These are phyloP conservation scores for Pythium sp. DNA, from an alignment of 352 stramenopile genomes.

Conservation along the genomic window DNA sequence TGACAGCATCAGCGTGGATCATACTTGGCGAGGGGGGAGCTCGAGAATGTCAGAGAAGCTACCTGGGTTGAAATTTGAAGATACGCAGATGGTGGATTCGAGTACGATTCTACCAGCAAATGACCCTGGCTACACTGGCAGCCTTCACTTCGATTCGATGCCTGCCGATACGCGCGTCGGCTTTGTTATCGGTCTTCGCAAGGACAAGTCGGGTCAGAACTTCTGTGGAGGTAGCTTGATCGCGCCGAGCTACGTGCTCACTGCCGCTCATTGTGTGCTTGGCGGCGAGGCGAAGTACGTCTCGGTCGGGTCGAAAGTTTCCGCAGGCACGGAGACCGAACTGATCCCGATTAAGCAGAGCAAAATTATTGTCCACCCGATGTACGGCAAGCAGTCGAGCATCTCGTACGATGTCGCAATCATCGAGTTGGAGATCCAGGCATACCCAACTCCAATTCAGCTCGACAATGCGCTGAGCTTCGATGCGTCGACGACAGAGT, in stretches of 20 bases:
- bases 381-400: conserved; percentile 25
- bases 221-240: conserved; percentile 49
- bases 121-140: conserved; percentile 17
- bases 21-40: neutral
- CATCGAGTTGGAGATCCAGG: conserved; percentile 32
- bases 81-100: neutral
- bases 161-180: conserved; percentile 18
- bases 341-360: conserved; percentile 26
- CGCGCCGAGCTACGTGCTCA: conserved; percentile 40
- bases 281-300: conserved; percentile 28
- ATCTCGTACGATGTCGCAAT: conserved; percentile 43
- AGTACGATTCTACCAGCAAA: neutral
- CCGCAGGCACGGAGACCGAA: conserved; percentile 28
- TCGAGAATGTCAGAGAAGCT: neutral
- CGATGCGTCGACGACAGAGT: conserved; percentile 21
- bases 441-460: conserved; percentile 28
- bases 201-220: conserved; percentile 28
- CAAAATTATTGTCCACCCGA: conserved; percentile 32
- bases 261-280: conserved; percentile 37
- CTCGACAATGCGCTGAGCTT: conserved; percentile 28
- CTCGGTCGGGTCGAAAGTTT: conserved; percentile 29
- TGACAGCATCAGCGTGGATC: conserved; percentile 5
- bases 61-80: neutral
- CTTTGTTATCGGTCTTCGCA: conserved; percentile 36
- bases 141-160: conserved; percentile 19